phyloP scores from a whole-genome alignment of 164 flowering plant genomes.

The Piper longum region DNA sequence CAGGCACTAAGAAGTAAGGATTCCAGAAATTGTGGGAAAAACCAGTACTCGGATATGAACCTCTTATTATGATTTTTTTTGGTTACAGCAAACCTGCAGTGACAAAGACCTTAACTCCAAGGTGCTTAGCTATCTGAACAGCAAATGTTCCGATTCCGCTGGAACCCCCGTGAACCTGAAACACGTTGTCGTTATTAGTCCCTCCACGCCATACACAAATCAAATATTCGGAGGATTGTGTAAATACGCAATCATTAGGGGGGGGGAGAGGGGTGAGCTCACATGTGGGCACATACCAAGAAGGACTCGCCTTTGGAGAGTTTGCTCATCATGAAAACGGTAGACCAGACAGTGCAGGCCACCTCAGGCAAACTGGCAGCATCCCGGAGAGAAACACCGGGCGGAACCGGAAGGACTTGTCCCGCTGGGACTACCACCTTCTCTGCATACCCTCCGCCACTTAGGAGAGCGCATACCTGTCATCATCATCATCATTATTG shows the following conservation, averaged over 20 bases:
- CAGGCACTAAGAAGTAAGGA: background rate
- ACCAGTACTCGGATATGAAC: too few relatives aligned
- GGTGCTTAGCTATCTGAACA: slow-evolving; percentile 72
- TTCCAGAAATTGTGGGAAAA: background rate
- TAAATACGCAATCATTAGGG: too few relatives aligned
- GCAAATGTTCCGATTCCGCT: slow-evolving; percentile 98
- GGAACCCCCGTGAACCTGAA: slow-evolving; percentile 89
- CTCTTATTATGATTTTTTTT: too few relatives aligned
- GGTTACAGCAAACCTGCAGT: slow-evolving; percentile 54
- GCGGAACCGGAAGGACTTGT: slow-evolving; percentile 80
- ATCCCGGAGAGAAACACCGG: slow-evolving; percentile 68
- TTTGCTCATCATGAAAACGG: slow-evolving; percentile 75
- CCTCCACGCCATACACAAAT: too few relatives aligned
- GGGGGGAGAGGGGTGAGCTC: background rate
- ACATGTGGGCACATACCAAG: slow-evolving; percentile 31
- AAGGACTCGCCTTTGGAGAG: slow-evolving; percentile 72
- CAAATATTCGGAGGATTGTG: background rate
- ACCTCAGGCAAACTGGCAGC: slow-evolving; percentile 94
- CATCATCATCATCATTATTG: too few relatives aligned
- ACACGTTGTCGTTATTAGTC: background rate
- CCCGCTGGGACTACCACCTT: slow-evolving; percentile 83
- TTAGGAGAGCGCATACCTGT: slow-evolving; percentile 92
- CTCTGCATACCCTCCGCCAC: slow-evolving; percentile 96
- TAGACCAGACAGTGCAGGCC: slow-evolving; percentile 98
- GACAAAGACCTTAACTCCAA: slow-evolving; percentile 62